Evolutionary conservation across 2,329 filamentous ascomycete genomes (phyloP).

Genomic region (Aspergillus sp.): DNA sequence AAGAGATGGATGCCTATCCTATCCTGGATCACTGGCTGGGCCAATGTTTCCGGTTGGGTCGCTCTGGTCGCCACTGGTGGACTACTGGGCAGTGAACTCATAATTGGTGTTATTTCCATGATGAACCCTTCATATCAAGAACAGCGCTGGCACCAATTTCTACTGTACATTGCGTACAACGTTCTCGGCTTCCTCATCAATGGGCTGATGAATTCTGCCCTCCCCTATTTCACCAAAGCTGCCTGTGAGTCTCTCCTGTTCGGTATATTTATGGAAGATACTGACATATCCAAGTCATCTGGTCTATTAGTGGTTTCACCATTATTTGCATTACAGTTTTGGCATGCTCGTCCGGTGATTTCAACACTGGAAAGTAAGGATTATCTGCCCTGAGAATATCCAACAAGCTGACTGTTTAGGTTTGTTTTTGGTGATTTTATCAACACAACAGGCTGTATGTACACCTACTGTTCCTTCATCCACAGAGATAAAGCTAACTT

Average conservation of each 20-base stretch:
- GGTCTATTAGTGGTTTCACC: slow-evolving; percentile 65
- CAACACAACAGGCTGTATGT: slow-evolving; percentile 59
- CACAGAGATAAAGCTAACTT: slow-evolving; percentile 9
- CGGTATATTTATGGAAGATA: background rate
- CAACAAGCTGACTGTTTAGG: slow-evolving; percentile 14
- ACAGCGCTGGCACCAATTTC: slow-evolving; percentile 66
- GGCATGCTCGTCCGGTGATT: slow-evolving; percentile 61
- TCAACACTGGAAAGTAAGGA: slow-evolving; percentile 57
- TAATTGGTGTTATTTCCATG: slow-evolving; percentile 61
- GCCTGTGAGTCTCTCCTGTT: slow-evolving; percentile 41
- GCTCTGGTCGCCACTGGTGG: slow-evolving; percentile 64
- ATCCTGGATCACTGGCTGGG: slow-evolving; percentile 67
- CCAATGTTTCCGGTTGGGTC: slow-evolving; percentile 63
- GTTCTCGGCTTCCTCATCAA: slow-evolving; percentile 60
- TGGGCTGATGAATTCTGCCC: slow-evolving; percentile 56
- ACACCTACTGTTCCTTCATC: background rate
- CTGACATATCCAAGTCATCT: slow-evolving; percentile 46
- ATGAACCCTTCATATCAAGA: slow-evolving; percentile 53
- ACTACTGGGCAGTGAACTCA: slow-evolving; percentile 62
- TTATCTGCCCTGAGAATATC: background rate
- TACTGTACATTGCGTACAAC: slow-evolving; percentile 65
- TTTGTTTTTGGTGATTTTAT: slow-evolving; percentile 61
- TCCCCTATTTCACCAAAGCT: slow-evolving; percentile 63
- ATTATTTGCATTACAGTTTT: slow-evolving; percentile 67
- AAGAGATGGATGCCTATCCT: slow-evolving; percentile 57